Evolutionary conservation across 768 basidiomycete species (phyloP).

Genomic region (Chiua virens): DNA sequence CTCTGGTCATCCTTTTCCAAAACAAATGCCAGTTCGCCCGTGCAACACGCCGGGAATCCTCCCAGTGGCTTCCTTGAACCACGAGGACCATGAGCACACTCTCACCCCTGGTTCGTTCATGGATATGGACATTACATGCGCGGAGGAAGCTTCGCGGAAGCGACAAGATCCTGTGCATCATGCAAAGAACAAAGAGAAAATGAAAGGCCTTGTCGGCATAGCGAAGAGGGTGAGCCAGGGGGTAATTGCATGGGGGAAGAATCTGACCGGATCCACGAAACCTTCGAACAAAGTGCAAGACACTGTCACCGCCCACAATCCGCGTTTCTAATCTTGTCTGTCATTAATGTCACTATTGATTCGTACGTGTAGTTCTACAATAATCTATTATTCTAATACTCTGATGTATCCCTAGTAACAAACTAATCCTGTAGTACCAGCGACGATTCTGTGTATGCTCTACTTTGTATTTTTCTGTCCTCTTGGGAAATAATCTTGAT

Average conservation of each 20-base stretch:
- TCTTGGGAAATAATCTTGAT: slow-evolving; percentile 10
- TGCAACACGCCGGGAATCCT: background rate
- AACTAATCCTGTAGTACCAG: slow-evolving; percentile 9
- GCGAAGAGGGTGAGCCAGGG: slow-evolving; percentile 29
- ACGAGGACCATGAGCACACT: background rate
- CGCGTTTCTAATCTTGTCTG: slow-evolving; percentile 8
- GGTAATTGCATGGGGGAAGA: slow-evolving; percentile 31
- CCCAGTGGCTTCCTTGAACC: background rate
- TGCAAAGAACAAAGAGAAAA: slow-evolving; percentile 11
- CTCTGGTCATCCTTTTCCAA: slow-evolving; percentile 7
- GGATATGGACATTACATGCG: slow-evolving; percentile 32
- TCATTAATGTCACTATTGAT: slow-evolving; percentile 11
- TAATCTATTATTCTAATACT: background rate
- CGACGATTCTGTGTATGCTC: slow-evolving; percentile 5
- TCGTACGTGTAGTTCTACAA: slow-evolving; percentile 6
- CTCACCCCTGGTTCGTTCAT: slow-evolving; percentile 27
- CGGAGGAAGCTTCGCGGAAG: slow-evolving; percentile 5
- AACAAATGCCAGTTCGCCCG: background rate
- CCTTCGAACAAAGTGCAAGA: background rate
- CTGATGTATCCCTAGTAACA: slow-evolving; percentile 27
- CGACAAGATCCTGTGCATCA: slow-evolving; percentile 13
- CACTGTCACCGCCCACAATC: background rate
- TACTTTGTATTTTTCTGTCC: slow-evolving; percentile 9
- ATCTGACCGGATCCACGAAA: slow-evolving; percentile 18
- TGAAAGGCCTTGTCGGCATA: slow-evolving; percentile 19